Percentiles rank a stretch among this genome's conserved stretches.
Evolutionary conservation across 495 filamentous ascomycete genomes (phyloP).

Genomic region (Stereocaulon alpinum): DNA sequence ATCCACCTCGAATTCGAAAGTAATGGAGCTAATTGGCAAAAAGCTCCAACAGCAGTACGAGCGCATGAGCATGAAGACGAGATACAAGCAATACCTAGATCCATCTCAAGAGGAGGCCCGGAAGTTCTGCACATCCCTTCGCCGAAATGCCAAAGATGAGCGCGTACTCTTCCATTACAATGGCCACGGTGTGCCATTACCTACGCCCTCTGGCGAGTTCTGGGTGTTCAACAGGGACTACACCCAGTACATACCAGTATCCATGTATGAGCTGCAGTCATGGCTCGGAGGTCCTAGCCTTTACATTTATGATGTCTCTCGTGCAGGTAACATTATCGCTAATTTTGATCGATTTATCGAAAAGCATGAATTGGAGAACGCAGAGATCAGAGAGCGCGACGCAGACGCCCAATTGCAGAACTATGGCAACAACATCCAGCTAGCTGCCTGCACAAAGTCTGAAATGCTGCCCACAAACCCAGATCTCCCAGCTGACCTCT

Average conservation of each 20-base stretch:
- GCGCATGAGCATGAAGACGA: conserved; percentile 80
- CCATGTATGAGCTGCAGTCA: conserved; percentile 85
- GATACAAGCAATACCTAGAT: conserved; percentile 94
- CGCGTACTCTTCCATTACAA: conserved; percentile 96
- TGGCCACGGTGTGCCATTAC: conserved; percentile 94
- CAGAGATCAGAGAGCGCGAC: conserved; percentile 59
- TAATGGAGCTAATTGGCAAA: conserved; percentile 91
- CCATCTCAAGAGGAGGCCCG: conserved; percentile 95
- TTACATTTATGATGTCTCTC: conserved; percentile 95
- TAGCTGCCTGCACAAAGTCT: conserved; percentile 79
- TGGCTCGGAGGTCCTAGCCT: conserved; percentile 95
- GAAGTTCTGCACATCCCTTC: conserved; percentile 81
- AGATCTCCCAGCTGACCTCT: conserved; percentile 85
- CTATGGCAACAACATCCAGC: conserved; percentile 73
- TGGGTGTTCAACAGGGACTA: conserved; percentile 99
- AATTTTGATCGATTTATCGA: conserved; percentile 92
- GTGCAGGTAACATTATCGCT: conserved; percentile 86
- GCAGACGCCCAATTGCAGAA: conserved; percentile 60
- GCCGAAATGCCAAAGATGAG: conserved; percentile 90
- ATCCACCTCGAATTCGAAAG: conserved; percentile 59
- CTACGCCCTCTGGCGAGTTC: conserved; percentile 90
- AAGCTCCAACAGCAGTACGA: conserved; percentile 92
- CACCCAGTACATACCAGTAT: conserved; percentile 97
- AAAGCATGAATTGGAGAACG: conserved; percentile 81
- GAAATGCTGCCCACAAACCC: conserved; percentile 97